Evolutionary conservation across 2,329 filamentous ascomycete species (phyloP).

Genomic region (Cladosporium sp.): DNA sequence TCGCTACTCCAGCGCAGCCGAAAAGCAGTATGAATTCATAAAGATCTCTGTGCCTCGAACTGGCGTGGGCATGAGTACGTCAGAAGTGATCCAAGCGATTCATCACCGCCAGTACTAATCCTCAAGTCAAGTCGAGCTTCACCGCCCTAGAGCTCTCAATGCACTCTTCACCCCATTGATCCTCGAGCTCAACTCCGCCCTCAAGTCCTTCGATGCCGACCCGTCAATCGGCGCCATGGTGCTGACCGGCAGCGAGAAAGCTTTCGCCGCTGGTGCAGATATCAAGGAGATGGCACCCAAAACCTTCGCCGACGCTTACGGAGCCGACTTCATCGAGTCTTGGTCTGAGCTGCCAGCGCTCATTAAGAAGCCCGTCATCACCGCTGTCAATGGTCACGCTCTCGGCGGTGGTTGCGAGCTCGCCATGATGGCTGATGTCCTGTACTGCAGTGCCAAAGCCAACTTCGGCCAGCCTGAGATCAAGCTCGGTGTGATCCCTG

Average conservation of each 20-base stretch:
- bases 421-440: constrained; percentile 93
- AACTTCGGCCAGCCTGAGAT: constrained; percentile 97
- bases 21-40: constrained; percentile 69
- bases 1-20: constrained; percentile 46
- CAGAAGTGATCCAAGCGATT: background rate
- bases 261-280: constrained; percentile 93
- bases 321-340: constrained; percentile 84
- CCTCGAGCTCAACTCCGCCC: constrained; percentile 76
- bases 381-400: constrained; percentile 90
- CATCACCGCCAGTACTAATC: constrained; percentile 6
- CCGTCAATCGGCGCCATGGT: constrained; percentile 71
- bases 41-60: constrained; percentile 76
- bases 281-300: constrained; percentile 98
- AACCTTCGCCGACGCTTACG: constrained; percentile 84
- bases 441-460: constrained; percentile 81
- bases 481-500: constrained; percentile 88
- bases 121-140: constrained; percentile 78
- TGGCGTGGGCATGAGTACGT: constrained; percentile 78
- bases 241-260: constrained; percentile 81
- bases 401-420: constrained; percentile 94
- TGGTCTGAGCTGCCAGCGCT: constrained; percentile 83
- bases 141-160: constrained; percentile 93
- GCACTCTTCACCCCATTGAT: constrained; percentile 90
- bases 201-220: constrained; percentile 66
- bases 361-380: constrained; percentile 91